Evolutionary conservation across 306 rosid genomes (phyloP).

Genomic region (Prunus salicina): DNA sequence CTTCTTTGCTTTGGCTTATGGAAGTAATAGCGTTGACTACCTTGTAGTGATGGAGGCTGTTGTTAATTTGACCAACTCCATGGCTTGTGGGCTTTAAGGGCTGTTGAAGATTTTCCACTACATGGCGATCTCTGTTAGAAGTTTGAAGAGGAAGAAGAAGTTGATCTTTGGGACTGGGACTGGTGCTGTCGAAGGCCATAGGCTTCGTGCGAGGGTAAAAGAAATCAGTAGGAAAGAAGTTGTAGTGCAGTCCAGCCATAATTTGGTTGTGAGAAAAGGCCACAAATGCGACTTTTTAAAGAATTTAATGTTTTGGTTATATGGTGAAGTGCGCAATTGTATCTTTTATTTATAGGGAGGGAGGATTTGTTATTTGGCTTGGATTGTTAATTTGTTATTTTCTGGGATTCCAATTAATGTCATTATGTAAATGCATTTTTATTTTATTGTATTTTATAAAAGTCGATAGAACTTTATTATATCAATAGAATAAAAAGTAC

Average conservation of each 20-base stretch:
- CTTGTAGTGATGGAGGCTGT: not conserved
- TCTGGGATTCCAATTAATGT: too few species aligned
- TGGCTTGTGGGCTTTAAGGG: not conserved
- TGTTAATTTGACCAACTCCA: not conserved
- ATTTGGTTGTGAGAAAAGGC: not conserved
- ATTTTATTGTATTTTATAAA: too few species aligned
- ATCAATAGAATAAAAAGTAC: too few species aligned
- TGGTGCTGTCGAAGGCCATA: not conserved
- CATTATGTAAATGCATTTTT: too few species aligned
- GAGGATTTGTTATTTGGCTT: too few species aligned
- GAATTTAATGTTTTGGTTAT: too few species aligned
- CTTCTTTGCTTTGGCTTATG: not conserved
- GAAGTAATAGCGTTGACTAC: not conserved
- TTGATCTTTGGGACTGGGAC: not conserved
- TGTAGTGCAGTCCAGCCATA: constrained; percentile 80
- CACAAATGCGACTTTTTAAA: too few species aligned
- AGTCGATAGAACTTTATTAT: too few species aligned
- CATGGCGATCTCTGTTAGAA: not conserved
- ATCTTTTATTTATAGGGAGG: too few species aligned
- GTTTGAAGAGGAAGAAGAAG: not conserved
- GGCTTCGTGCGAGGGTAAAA: constrained; percentile 52
- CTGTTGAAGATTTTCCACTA: not conserved
- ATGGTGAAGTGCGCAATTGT: too few species aligned
- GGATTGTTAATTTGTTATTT: too few species aligned
- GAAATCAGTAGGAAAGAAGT: constrained; percentile 63